Evolutionary conservation across 2,329 filamentous ascomycete genomes (phyloP), one percentile per base, ranked within the genome.

Genomic region (Verticillium tricorpus): DNA sequence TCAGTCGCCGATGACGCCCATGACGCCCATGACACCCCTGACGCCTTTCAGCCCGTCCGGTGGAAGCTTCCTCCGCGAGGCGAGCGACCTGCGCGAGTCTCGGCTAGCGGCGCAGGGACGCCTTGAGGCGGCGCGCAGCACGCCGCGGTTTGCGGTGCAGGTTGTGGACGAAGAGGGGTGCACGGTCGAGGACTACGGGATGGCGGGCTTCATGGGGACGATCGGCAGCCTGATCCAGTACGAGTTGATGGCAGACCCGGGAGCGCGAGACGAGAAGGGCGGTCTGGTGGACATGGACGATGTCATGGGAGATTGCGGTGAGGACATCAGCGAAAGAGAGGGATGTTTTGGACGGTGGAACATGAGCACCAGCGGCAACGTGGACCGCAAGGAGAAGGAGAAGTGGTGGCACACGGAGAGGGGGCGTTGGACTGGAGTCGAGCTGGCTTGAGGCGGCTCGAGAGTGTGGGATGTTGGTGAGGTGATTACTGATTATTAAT

Each of bases 91-190:
- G 17, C 72, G 76, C 60, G 69, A 75, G 22, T 80, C 88, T 1
- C 85, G 89, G 0, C 76, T 87, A 7, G 83, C 85, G 17, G 90
- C 90, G 0, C 89, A 93, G 70, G 74, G 80, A 0, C 82, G 89
- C 1, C 81, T 91, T 25, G 84, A 90, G 40, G 78, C 81, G 22
- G 86, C 87, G 0, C 78, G 81, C 25, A 75, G 76, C 28, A 68
- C 75, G 1, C 85, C 86, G 1, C 78, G 80, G 17, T 88, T 88
- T 69, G 78, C 79, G 8, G 79, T 92, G 39, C 82, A 85, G 12
- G 80, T 92, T 1, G 71, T 78, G 2, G 79, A 82, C 63, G 82
- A 85, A 63, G 72, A 80, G 15, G 85, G 85, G 1, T 72, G 73
- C 1, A 67, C 85, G 1, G 71, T 79, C 1, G 81, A 87, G 34